phyloP scores from a whole-genome alignment of 306 rosid species.

The Citrullus amarus region DNA sequence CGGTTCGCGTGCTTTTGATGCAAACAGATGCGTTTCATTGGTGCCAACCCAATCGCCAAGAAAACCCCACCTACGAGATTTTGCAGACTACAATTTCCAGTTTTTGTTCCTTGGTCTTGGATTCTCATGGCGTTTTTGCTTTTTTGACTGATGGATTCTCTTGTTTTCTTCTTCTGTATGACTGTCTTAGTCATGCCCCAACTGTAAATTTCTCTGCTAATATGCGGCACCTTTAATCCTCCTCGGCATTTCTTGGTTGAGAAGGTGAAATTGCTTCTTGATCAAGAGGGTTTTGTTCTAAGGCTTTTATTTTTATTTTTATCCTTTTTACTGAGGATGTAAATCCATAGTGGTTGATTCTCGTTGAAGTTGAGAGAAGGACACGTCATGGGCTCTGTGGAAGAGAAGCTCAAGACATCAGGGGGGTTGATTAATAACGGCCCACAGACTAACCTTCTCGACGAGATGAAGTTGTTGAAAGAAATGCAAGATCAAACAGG shows the following conservation, averaged over 20 bases:
- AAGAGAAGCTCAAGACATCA: conserved; percentile 45
- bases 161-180: conserved; percentile 3
- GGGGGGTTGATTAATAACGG: conserved; percentile 33
- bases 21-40: conserved; percentile 30
- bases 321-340: conserved; percentile 22
- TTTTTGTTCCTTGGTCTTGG: conserved; percentile 47
- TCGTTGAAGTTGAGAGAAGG: conserved; percentile 7
- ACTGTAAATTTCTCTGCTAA: background rate
- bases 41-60: background rate
- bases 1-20: conserved; percentile 76
- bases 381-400: conserved; percentile 45
- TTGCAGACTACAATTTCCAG: conserved; percentile 42
- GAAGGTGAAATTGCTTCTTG: conserved; percentile 7
- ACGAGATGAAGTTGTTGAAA: conserved; percentile 77
- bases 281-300: background rate
- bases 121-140: conserved; percentile 15
- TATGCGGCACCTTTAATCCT: background rate
- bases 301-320: conserved; percentile 8
- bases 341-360: conserved; percentile 19
- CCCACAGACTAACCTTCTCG: conserved; percentile 35
- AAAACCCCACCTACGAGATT: conserved; percentile 32
- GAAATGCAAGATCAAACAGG: conserved; percentile 92
- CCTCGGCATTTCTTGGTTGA: conserved; percentile 9
- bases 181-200: conserved; percentile 16
- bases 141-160: conserved; percentile 30